Conservation (phyloP, 2,329 filamentous ascomycete genomes). For the Hansfordia pulvinata region DNA sequence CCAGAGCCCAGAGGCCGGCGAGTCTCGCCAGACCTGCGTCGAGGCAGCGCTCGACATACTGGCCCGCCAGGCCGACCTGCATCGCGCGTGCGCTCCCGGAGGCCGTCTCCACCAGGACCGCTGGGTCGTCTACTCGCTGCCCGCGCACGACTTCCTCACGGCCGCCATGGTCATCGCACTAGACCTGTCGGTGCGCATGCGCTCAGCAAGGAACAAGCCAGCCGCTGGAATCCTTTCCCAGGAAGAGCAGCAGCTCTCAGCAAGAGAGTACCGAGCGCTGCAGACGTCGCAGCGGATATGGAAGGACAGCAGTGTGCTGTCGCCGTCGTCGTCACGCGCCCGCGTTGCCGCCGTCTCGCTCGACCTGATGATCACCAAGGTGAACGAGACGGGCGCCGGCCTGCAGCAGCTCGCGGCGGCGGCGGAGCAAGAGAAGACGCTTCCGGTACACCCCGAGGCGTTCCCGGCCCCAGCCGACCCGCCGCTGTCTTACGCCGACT, state of each 20-base stretch:
- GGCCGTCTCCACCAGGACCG: conserved; percentile 26
- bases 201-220: no score
- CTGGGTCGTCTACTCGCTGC: conserved; percentile 30
- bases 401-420: neutral
- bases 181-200: conserved; percentile 12
- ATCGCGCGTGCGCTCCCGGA: conserved; percentile 22
- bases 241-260: conserved; percentile 1
- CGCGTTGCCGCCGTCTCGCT: conserved; percentile 9
- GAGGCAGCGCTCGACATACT: conserved; percentile 13
- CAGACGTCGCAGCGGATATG: conserved; percentile 10
- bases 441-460: no score
- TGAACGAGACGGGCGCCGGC: conserved; percentile 3
- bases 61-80: conserved; percentile 14
- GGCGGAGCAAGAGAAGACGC: neutral
- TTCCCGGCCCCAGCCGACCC: no score
- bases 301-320: conserved; percentile 1
- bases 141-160: conserved; percentile 33
- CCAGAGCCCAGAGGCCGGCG: conserved; percentile 4
- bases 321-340: conserved; percentile 8
- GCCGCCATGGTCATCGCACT: conserved; percentile 37
- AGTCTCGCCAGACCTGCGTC: conserved; percentile 11
- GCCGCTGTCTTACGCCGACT: neutral
- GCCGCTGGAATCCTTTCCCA: neutral
- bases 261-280: conserved; percentile 6
- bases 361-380: conserved; percentile 6